Conservation (phyloP, 2,329 filamentous ascomycete genomes). For the Neonectria coccinea region DNA sequence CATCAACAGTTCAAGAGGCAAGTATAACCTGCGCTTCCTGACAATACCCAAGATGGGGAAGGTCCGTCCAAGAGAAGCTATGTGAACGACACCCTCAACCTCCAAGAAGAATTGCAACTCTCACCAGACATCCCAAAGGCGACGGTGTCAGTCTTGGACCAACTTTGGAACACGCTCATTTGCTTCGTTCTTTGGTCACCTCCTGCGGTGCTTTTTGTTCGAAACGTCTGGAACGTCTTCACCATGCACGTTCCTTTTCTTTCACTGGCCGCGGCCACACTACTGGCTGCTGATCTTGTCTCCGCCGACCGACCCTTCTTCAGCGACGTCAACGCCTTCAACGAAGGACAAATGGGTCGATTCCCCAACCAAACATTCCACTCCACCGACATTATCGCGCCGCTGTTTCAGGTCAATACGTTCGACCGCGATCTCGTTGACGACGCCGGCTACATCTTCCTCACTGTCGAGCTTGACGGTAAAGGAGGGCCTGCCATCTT, state of each 20-base stretch:
- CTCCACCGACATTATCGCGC: constrained; percentile 36
- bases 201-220: neutral
- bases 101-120: neutral
- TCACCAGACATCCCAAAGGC: neutral
- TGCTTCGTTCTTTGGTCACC: neutral
- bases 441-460: constrained; percentile 36
- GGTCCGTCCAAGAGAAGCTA: neutral
- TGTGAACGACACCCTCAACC: neutral
- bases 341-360: constrained; percentile 31
- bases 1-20: neutral
- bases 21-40: neutral
- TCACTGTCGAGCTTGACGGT: constrained; percentile 31
- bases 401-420: constrained; percentile 39
- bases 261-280: constrained; percentile 4
- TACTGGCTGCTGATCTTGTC: constrained; percentile 14
- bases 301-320: constrained; percentile 32
- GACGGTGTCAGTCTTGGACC: constrained; percentile 5
- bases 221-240: neutral
- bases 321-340: constrained; percentile 33
- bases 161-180: constrained; percentile 7
- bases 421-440: constrained; percentile 36
- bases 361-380: constrained; percentile 38
- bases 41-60: neutral
- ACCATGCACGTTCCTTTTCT: constrained; percentile 28
- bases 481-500: constrained; percentile 40